These are phyloP conservation scores for Geotrichum fermentans DNA, from an alignment of 1,139 yeast species.

Conservation along the genomic window DNA sequence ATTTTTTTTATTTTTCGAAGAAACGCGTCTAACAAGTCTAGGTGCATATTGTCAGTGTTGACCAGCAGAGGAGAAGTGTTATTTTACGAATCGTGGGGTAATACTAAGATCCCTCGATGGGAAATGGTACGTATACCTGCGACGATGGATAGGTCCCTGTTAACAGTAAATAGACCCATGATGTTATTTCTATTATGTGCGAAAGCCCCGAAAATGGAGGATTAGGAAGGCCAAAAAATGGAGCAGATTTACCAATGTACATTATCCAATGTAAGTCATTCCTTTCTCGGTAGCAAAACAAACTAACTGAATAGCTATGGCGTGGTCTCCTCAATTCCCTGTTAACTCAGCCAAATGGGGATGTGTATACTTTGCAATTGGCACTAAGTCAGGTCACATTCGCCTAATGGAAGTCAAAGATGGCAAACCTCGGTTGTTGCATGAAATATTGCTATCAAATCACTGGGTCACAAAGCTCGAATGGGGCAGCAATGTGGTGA, in stretches of 20 bases:
- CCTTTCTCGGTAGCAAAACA: background rate
- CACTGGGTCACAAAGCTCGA: constrained; percentile 8
- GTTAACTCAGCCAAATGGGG: constrained; percentile 16
- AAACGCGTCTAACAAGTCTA: background rate
- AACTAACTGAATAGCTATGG: constrained; percentile 10
- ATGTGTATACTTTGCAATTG: constrained; percentile 10
- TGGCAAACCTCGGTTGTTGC: constrained; percentile 1
- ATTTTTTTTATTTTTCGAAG: background rate
- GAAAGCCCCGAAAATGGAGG: constrained; percentile 8
- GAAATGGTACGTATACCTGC: background rate
- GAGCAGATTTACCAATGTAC: constrained; percentile 10
- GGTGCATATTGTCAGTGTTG: constrained; percentile 17
- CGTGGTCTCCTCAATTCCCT: constrained; percentile 16
- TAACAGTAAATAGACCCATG: constrained; percentile 8
- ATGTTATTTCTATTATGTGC: constrained; percentile 6
- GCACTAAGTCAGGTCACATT: constrained; percentile 13
- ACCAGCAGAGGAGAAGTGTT: constrained; percentile 17
- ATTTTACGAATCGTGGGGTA: constrained; percentile 14
- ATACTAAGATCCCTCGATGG: constrained; percentile 10
- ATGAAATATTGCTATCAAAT: background rate
- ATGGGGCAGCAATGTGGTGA: constrained; percentile 7
- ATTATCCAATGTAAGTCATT: constrained; percentile 10
- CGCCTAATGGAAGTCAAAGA: constrained; percentile 1
- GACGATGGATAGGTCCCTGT: too few species aligned
- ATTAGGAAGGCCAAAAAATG: constrained; percentile 12